phyloP scores from a whole-genome alignment of 805 yeast genomes.

The Debaryomyces hansenii region DNA sequence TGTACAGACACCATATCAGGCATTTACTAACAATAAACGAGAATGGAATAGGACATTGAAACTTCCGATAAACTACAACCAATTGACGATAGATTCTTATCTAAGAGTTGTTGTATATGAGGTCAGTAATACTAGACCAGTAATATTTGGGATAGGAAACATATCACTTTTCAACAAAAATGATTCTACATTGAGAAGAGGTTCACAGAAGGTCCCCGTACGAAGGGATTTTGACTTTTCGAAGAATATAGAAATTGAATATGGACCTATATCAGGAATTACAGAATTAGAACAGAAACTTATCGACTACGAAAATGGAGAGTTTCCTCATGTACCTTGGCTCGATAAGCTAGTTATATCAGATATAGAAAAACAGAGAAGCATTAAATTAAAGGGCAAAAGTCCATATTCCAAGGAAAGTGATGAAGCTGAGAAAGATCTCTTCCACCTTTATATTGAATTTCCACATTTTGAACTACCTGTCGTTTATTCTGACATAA shows the following conservation, averaged over 20 bases:
- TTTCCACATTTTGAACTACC: slow-evolving; percentile 45
- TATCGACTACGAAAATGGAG: slow-evolving; percentile 68
- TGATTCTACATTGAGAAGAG: slow-evolving; percentile 63
- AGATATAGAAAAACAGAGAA: slow-evolving; percentile 42
- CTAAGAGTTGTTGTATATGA: slow-evolving; percentile 69
- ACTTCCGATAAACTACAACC: slow-evolving; percentile 70
- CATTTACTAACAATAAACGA: slow-evolving; percentile 35
- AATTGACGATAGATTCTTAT: slow-evolving; percentile 63
- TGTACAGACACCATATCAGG: slow-evolving; percentile 36
- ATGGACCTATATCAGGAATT: slow-evolving; percentile 18
- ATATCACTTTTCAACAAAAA: slow-evolving; percentile 55
- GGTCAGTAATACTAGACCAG: slow-evolving; percentile 52
- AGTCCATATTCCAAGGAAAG: not conserved
- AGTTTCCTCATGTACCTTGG: slow-evolving; percentile 65
- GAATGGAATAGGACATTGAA: slow-evolving; percentile 74
- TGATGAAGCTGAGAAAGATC: slow-evolving; percentile 2
- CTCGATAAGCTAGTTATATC: slow-evolving; percentile 66
- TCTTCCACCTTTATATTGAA: slow-evolving; percentile 35
- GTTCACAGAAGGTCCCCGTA: slow-evolving; percentile 56
- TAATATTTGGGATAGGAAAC: slow-evolving; percentile 60
- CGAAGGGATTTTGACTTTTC: slow-evolving; percentile 12
- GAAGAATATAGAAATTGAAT: slow-evolving; percentile 18
- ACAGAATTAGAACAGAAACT: slow-evolving; percentile 50
- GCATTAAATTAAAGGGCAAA: slow-evolving; percentile 5
- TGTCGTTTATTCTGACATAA: slow-evolving; percentile 40